phyloP scores from a whole-genome alignment of 352 stramenopile species.

The Pythium coloratum region DNA sequence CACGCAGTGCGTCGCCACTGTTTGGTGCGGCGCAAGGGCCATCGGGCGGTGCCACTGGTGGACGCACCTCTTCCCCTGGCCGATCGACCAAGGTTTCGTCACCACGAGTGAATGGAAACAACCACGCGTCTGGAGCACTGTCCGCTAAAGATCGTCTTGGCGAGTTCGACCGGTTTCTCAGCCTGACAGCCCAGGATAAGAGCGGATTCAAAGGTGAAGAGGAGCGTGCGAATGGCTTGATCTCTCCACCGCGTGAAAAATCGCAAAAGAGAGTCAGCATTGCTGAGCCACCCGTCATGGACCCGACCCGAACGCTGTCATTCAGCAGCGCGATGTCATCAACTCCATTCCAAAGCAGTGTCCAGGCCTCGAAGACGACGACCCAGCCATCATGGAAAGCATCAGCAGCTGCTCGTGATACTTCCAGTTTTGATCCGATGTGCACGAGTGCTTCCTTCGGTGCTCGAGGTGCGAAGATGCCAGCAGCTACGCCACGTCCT shows the following conservation, averaged over 20 bases:
- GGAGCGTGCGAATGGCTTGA: neutral
- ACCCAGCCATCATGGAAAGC: neutral
- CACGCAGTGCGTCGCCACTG: neutral
- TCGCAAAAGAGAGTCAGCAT: constrained; percentile 25
- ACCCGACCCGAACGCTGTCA: neutral
- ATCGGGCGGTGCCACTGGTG: neutral
- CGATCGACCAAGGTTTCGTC: neutral
- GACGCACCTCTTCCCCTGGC: neutral
- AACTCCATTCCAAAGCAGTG: neutral
- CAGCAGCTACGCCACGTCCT: neutral
- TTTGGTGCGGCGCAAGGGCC: neutral
- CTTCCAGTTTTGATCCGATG: neutral
- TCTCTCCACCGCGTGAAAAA: neutral
- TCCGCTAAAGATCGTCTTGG: neutral
- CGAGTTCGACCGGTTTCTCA: constrained; percentile 15
- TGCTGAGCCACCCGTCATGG: constrained; percentile 10
- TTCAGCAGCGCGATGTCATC: neutral
- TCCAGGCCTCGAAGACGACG: neutral
- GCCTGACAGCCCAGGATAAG: neutral
- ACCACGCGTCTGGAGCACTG: neutral
- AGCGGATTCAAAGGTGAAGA: neutral
- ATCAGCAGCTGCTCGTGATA: neutral
- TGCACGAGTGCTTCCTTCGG: neutral
- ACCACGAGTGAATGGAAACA: neutral
- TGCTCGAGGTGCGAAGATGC: neutral